Evolutionary conservation across 176 grass and related monocot genomes (phyloP).

Genomic region (Zea mays): DNA sequence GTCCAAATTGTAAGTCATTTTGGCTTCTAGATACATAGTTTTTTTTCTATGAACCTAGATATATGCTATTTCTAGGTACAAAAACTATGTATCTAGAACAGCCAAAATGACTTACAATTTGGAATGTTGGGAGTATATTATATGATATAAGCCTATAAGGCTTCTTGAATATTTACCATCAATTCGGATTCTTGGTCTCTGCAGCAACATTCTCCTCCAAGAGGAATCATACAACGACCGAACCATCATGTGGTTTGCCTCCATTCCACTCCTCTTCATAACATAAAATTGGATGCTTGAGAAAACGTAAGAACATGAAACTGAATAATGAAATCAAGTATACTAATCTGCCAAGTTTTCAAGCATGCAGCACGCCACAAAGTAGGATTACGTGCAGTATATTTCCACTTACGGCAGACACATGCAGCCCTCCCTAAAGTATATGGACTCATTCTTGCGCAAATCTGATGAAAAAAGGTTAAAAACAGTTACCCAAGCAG

Average conservation of each 20-base stretch:
- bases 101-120: neutral
- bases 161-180: conserved; percentile 62
- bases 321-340: conserved; percentile 17
- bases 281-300: conserved; percentile 33
- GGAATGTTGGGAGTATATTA: neutral
- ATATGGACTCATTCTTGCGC: conserved; percentile 72
- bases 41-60: neutral
- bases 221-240: conserved; percentile 71
- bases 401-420: conserved; percentile 92
- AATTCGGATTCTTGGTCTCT: conserved; percentile 73
- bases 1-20: neutral
- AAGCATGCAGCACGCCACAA: conserved; percentile 77
- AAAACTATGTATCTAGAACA: neutral
- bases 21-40: neutral
- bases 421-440: conserved; percentile 85
- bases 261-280: conserved; percentile 65
- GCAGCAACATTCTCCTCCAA: conserved; percentile 98
- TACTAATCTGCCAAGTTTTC: conserved; percentile 87
- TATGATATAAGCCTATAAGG: conserved; percentile 1
- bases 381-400: conserved; percentile 78
- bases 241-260: conserved; percentile 70
- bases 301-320: conserved; percentile 8
- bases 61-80: too few species aligned
- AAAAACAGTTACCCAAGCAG: conserved; percentile 11
- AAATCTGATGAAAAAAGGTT: conserved; percentile 59